These are phyloP conservation scores for Didymella arachidicola DNA, from an alignment of 2,329 filamentous ascomycete species.

Conservation along the genomic window DNA sequence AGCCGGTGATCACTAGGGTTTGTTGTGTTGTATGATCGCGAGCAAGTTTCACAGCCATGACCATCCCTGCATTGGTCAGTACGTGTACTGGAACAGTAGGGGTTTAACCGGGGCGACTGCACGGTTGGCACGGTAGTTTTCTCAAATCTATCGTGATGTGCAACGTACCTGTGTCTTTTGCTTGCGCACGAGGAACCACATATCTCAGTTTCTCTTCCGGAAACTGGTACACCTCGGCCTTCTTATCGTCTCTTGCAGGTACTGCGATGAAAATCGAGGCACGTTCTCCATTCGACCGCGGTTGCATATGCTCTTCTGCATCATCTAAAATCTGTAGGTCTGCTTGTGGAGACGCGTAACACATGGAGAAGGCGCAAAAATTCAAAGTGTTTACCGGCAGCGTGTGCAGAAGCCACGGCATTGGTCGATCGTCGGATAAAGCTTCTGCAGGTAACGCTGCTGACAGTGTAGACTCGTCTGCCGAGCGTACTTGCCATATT, in stretches of 20 bases:
- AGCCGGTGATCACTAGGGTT: conserved; percentile 76
- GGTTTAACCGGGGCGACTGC: not conserved
- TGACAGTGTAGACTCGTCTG: conserved; percentile 71
- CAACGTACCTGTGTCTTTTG: conserved; percentile 54
- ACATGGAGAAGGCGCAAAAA: conserved; percentile 84
- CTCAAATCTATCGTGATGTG: no score
- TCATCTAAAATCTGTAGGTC: not conserved
- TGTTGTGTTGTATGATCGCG: conserved; percentile 31
- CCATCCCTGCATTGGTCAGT: conserved; percentile 72
- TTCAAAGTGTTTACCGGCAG: conserved; percentile 92
- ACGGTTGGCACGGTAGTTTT: not conserved
- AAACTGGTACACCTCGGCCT: conserved; percentile 83
- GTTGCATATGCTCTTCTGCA: conserved; percentile 14
- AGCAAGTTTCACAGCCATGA: conserved; percentile 75
- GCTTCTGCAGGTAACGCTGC: conserved; percentile 74
- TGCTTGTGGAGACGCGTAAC: conserved; percentile 38
- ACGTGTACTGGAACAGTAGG: conserved; percentile 37
- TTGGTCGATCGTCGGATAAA: conserved; percentile 57
- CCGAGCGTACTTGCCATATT: conserved; percentile 76
- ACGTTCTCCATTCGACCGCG: not conserved
- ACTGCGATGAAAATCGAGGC: conserved; percentile 73
- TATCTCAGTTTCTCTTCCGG: conserved; percentile 76
- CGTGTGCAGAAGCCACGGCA: conserved; percentile 86
- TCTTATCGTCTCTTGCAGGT: conserved; percentile 62
- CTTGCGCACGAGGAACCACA: conserved; percentile 57